Evolutionary conservation across 2,329 filamentous ascomycete species (phyloP), one percentile per base, ranked within the genome.

Genomic region (Paecilomyces formosus): DNA sequence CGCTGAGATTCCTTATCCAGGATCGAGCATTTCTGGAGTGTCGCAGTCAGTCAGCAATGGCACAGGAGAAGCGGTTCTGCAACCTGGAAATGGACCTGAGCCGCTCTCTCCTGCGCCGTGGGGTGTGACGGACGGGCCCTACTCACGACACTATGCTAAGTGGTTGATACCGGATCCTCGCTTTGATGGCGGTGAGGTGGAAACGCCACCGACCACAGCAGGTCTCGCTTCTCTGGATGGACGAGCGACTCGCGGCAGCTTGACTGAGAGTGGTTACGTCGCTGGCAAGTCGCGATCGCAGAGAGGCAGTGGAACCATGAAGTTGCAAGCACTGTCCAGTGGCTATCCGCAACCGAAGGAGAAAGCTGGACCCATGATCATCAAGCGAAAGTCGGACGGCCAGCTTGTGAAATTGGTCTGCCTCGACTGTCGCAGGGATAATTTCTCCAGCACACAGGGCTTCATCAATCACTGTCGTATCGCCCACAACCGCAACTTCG

Each of bases 391-490:
- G 57, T 84, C 82, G 21, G 92, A 97, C 74, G 90, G 90, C 58
- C 82, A 90, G 69, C 86, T 88, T 63, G 93, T 97, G 63, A 95
- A 96, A 75, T 82, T 97, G 54, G 88, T 96, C 62, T 99, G 94
- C 78, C 76, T 89, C 60, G 89, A 94, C 72, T 97, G 94, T 74
- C 83, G 91, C 55, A 84, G 93, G 63, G 90, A 91, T 72, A 90
- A 97, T 73, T 97, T 97, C 70, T 92, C 89, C 58, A 97, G 92
- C 77, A 95, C 92, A 0, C 94, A 97, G 74, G 94, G 94, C n/a
- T 97, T 97, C 76, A 94, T 99, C 78, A 99, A 99, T 70, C 94
- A 99, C 72, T 97, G 93, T 72, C 91, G 94, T 58, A 97, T 99
- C 67, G 92, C 92, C 26, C 94, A 99, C 76, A 89, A 88, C 71